These are phyloP conservation scores for Isatis lusitanica DNA, from an alignment of 441 rosid genomes.

Conservation along the genomic window DNA sequence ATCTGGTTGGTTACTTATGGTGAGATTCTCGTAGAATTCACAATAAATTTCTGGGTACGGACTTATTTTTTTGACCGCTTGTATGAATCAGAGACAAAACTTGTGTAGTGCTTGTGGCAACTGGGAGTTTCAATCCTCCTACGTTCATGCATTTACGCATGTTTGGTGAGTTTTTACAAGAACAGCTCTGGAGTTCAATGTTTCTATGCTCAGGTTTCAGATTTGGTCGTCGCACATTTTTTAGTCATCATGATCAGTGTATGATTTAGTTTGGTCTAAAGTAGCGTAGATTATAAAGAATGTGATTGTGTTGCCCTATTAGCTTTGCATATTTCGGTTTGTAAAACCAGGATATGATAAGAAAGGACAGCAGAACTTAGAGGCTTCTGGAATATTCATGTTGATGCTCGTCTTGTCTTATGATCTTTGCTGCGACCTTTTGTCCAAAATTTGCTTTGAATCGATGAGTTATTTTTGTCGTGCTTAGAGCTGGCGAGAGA, in stretches of 20 bases:
- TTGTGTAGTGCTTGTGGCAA: slow-evolving; percentile 71
- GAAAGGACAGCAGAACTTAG: background rate
- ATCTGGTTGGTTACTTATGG: background rate
- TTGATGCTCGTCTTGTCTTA: slow-evolving; percentile 5
- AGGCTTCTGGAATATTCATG: slow-evolving; percentile 7
- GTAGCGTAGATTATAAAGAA: background rate
- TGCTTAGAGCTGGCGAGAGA: slow-evolving; percentile 82
- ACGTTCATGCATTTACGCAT: slow-evolving; percentile 92
- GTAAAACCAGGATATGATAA: background rate
- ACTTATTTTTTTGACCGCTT: background rate
- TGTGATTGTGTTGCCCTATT: background rate
- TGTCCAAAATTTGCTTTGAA: background rate
- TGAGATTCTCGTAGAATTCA: background rate
- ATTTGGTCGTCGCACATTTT: too few relatives aligned
- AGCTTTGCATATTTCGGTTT: background rate
- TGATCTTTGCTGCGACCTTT: slow-evolving; percentile 8
- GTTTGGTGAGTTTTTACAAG: slow-evolving; percentile 41
- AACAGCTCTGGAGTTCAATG: background rate
- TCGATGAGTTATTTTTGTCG: slow-evolving; percentile 16
- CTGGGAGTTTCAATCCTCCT: slow-evolving; percentile 97
- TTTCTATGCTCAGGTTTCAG: too few relatives aligned
- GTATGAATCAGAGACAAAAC: slow-evolving; percentile 40
- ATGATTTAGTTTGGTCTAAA: background rate
- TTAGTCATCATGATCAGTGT: slow-evolving; percentile 7
- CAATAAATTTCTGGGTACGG: background rate